Evolutionary conservation across 768 basidiomycete genomes (phyloP).

Genomic region (Leucocoprinus leucothites): DNA sequence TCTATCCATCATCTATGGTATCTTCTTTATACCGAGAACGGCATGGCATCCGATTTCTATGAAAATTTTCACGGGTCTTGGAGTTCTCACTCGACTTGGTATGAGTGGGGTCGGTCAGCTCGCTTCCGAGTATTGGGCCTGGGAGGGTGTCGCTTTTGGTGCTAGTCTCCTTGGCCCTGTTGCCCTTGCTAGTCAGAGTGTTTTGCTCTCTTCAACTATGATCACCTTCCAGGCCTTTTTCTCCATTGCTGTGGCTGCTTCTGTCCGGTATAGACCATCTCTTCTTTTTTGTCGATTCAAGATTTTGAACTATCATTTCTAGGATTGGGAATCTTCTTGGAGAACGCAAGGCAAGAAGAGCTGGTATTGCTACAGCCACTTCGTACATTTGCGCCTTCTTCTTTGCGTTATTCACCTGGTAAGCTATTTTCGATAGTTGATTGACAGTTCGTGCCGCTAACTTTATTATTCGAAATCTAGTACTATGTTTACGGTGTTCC

Average conservation of each 20-base stretch:
- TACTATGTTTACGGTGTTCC: constrained; percentile 54
- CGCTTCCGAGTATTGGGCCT: constrained; percentile 95
- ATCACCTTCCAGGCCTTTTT: constrained; percentile 83
- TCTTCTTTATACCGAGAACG: constrained; percentile 59
- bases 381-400: constrained; percentile 63
- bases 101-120: constrained; percentile 83
- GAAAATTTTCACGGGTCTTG: constrained; percentile 64
- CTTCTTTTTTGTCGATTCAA: not conserved
- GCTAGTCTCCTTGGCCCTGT: constrained; percentile 69
- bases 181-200: constrained; percentile 83
- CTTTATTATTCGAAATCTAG: too few species aligned
- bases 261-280: constrained; percentile 60
- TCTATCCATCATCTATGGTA: constrained; percentile 59
- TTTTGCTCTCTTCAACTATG: constrained; percentile 73
- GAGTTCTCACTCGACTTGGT: constrained; percentile 70
- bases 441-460: not conserved
- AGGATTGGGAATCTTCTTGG: constrained; percentile 91
- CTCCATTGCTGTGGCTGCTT: constrained; percentile 75
- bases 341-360: constrained; percentile 70
- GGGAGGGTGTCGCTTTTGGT: constrained; percentile 77
- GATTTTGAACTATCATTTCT: not conserved
- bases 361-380: constrained; percentile 61
- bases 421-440: constrained; percentile 10
- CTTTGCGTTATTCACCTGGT: constrained; percentile 70
- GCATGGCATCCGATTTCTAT: constrained; percentile 81